Base-by-base conservation (phyloP, 768 basidiomycete genomes). In the Boletus rubescentipes region DNA sequence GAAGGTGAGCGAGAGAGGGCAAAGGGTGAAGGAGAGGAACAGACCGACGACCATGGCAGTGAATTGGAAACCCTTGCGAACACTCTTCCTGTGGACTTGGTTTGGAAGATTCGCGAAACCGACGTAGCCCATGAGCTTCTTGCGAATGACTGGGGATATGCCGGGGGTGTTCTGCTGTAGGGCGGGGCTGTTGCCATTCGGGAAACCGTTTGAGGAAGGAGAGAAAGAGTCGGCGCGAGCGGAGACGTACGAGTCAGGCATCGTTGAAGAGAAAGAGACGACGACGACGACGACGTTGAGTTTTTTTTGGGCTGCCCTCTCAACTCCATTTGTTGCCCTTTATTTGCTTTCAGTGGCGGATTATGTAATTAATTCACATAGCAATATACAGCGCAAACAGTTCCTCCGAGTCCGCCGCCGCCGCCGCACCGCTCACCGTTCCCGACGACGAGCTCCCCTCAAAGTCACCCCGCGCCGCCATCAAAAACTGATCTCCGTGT, bases 1-100 rank as follows among this genome's bases (percentile, higher is more conserved):
- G n/a, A 7, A 12, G 15, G 29, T 34, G 31, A 32, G 42, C 51
- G 60, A 50, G 61, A 52, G 51, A 48, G 58, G 41, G 42, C 0
- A 12, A 23, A 14, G 11, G 14, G 3, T 14, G 32, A 38, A 54
- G 55, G 58, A 60, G 50, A 44, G 15, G 26, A 4, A 87, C 93
- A 67, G 62, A 96, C 96, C 96, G 69, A 99, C 96, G 59, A 99
- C 96, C 97, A 99, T 98, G 61, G 86, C 81, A 50, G 94, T 96
- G 78, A 99, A 99, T 73, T 98, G 93, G 81, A 98, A 99, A 41
- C 97, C 96, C 75, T 94, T 98, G 78, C 93, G 83, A 44, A 97
- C 90, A 66, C 93, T 96, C 79, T 97, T 93, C 75, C 97, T 88
- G 77, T 99, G 97, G 41, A 98, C 96, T 74, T 99, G 97, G 82